Conservation (phyloP, 306 rosid genomes). For the Cicer pinnatifidum region DNA sequence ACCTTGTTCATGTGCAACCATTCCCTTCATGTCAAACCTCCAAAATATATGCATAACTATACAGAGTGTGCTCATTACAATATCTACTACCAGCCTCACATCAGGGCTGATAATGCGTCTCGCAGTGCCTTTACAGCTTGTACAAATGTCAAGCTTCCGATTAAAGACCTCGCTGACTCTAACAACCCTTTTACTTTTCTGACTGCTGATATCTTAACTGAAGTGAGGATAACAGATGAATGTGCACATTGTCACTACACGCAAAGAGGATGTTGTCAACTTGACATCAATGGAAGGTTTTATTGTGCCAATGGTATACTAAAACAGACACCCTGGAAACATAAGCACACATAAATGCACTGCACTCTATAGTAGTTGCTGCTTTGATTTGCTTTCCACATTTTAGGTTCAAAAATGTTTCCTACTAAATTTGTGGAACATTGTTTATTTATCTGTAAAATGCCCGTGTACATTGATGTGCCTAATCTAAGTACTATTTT, state of each 20-base stretch:
- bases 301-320: constrained; percentile 42
- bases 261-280: constrained; percentile 30
- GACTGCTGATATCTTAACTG: neutral
- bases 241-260: constrained; percentile 42
- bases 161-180: constrained; percentile 33
- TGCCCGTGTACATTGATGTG: neutral
- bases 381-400: constrained; percentile 9
- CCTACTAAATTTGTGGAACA: constrained; percentile 23
- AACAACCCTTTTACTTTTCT: constrained; percentile 8
- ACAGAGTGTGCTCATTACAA: neutral
- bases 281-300: neutral
- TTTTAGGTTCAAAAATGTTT: neutral
- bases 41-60: neutral
- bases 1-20: constrained; percentile 45
- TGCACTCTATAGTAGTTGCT: neutral
- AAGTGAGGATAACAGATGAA: constrained; percentile 2
- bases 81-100: neutral
- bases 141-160: constrained; percentile 46
- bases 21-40: neutral
- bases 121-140: constrained; percentile 20
- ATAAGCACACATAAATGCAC: constrained; percentile 14
- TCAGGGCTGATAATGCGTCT: neutral
- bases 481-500: neutral
- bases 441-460: constrained; percentile 16
- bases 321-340: constrained; percentile 11